A percentile compares a stretch with the other conserved stretches of the same genome.
Conservation (phyloP, 495 filamentous ascomycete genomes). For the Penicillium paxilli region DNA sequence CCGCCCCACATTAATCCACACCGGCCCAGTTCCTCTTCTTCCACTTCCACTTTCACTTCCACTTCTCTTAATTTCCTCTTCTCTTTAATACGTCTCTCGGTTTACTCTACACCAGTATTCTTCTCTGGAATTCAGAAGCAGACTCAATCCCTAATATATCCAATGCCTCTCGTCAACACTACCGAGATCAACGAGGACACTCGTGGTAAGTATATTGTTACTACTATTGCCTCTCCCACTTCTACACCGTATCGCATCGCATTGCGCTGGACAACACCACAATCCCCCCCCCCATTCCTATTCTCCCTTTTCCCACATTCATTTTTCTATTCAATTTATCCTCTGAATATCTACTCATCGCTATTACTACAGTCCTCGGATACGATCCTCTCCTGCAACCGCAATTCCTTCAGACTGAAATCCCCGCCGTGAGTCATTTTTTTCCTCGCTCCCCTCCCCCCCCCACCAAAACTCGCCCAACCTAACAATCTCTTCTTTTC, state of each 20-base stretch:
- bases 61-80: not conserved
- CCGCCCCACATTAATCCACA: not conserved
- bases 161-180: constrained; percentile 52
- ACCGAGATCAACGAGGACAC: constrained; percentile 54
- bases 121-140: no score
- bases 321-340: not conserved
- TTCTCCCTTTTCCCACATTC: not conserved
- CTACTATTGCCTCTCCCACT: no score
- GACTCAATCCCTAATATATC: no score
- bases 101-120: not conserved
- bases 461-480: not conserved
- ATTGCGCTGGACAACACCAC: not conserved
- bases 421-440: constrained; percentile 69
- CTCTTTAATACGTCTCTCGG: not conserved
- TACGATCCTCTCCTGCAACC: constrained; percentile 95
- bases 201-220: constrained; percentile 46
- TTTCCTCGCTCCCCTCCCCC: constrained; percentile 11
- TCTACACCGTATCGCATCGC: no score
- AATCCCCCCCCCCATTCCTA: not conserved
- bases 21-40: not conserved
- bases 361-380: constrained; percentile 67
- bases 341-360: not conserved
- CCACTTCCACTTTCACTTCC: not conserved
- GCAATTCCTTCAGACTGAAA: constrained; percentile 80
- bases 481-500: constrained; percentile 12